Conservation (phyloP, 352 stramenopile species). For the Pythium phragmitis region DNA sequence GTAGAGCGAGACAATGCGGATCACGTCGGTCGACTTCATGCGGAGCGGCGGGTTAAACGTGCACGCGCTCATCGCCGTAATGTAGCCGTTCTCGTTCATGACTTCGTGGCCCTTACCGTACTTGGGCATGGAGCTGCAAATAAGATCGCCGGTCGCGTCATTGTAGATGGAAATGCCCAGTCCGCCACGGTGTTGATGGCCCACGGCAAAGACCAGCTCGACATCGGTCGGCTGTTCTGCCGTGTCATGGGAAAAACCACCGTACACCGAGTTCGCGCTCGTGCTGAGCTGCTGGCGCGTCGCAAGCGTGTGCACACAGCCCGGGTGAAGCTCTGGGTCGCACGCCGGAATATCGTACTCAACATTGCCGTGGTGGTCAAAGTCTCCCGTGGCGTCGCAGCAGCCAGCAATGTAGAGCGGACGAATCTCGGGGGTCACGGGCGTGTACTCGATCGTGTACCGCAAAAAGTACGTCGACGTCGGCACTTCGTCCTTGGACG, state of each 20-base stretch:
- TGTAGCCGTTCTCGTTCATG: slow-evolving; percentile 73
- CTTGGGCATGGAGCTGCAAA: slow-evolving; percentile 63
- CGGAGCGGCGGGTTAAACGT: slow-evolving; percentile 68
- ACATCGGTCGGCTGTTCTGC: slow-evolving; percentile 42
- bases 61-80: slow-evolving; percentile 73
- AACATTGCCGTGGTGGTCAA: slow-evolving; percentile 63
- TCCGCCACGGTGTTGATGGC: slow-evolving; percentile 73
- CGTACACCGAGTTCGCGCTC: slow-evolving; percentile 29
- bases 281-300: slow-evolving; percentile 61
- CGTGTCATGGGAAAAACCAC: slow-evolving; percentile 19
- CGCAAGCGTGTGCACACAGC: slow-evolving; percentile 76
- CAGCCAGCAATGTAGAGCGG: slow-evolving; percentile 67
- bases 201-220: slow-evolving; percentile 76
- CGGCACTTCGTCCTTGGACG: slow-evolving; percentile 18
- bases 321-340: slow-evolving; percentile 59
- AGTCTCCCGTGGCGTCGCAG: slow-evolving; percentile 65
- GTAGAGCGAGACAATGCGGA: slow-evolving; percentile 75
- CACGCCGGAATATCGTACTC: slow-evolving; percentile 79
- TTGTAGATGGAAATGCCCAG: slow-evolving; percentile 77
- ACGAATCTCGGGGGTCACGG: slow-evolving; percentile 52
- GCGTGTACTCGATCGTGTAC: slow-evolving; percentile 76
- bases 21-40: slow-evolving; percentile 67
- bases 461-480: slow-evolving; percentile 64
- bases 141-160: slow-evolving; percentile 57
- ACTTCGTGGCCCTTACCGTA: slow-evolving; percentile 59